phyloP scores from a whole-genome alignment of 2,329 filamentous ascomycete species.

The Colletotrichum gloeosporioides region DNA sequence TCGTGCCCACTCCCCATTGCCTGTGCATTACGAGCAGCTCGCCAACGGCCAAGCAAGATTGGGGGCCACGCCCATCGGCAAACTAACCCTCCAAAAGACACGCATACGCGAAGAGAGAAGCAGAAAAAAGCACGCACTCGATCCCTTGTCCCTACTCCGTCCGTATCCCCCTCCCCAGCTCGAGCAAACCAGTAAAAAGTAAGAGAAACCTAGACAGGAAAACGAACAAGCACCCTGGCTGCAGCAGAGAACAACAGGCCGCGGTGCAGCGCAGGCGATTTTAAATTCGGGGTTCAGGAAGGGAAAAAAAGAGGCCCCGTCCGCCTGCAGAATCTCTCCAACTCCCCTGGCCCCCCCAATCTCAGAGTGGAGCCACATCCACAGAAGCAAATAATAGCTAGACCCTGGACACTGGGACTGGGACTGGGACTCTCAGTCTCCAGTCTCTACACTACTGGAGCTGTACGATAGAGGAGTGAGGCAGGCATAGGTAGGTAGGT shows the following conservation, averaged over 20 bases:
- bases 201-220: neutral
- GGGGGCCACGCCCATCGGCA: neutral
- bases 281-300: neutral
- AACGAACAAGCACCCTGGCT: neutral
- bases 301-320: neutral
- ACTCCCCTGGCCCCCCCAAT: neutral
- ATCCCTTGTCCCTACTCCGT: neutral
- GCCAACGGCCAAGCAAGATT: neutral
- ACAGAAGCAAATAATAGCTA: neutral
- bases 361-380: neutral
- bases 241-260: neutral
- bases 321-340: conserved; percentile 6
- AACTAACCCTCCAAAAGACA: neutral
- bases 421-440: neutral
- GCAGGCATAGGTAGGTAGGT: neutral
- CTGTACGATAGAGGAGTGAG: neutral
- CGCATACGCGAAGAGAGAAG: neutral
- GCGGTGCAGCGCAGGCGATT: neutral
- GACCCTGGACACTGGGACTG: neutral
- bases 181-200: neutral
- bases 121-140: neutral
- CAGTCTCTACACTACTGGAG: neutral
- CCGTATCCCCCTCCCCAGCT: neutral
- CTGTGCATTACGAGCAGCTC: neutral
- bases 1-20: neutral